phyloP scores from a whole-genome alignment of 495 filamentous ascomycete species.

The Penicillium antarcticum region DNA sequence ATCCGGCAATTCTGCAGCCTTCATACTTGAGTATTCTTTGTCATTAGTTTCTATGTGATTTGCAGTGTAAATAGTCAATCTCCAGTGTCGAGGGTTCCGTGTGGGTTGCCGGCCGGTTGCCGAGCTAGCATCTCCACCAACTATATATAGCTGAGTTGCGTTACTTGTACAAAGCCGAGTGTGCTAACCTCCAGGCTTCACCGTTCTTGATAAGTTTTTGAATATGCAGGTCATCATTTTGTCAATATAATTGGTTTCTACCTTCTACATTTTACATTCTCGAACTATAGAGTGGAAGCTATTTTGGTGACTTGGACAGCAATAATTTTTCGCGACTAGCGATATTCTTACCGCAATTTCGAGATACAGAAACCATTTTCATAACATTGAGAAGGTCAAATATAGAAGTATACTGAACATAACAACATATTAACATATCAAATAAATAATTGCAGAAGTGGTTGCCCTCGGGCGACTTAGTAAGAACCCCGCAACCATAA shows the following conservation, averaged over 20 bases:
- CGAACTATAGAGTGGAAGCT: too few relatives aligned
- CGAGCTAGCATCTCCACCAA: neutral
- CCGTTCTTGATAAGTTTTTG: neutral
- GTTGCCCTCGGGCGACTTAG: neutral
- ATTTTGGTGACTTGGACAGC: neutral
- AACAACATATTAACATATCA: too few relatives aligned
- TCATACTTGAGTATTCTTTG: conserved; percentile 6
- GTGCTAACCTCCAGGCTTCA: conserved; percentile 7
- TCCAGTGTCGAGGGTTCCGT: neutral
- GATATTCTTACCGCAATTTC: neutral
- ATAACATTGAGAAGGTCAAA: too few relatives aligned
- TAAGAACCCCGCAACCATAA: conserved; percentile 2
- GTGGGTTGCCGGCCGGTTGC: neutral
- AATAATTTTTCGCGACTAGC: neutral
- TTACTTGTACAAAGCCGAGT: neutral
- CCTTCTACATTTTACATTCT: too few relatives aligned
- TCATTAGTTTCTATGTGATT: neutral
- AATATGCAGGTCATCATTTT: neutral
- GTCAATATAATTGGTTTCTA: neutral
- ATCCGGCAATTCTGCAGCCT: neutral
- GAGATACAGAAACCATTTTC: neutral
- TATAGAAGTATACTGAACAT: too few relatives aligned
- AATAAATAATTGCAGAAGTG: too few relatives aligned
- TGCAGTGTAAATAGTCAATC: neutral
- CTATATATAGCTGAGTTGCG: conserved; percentile 9